Conservation (phyloP, 495 filamentous ascomycete genomes). For the Cudoniella acicularis region DNA sequence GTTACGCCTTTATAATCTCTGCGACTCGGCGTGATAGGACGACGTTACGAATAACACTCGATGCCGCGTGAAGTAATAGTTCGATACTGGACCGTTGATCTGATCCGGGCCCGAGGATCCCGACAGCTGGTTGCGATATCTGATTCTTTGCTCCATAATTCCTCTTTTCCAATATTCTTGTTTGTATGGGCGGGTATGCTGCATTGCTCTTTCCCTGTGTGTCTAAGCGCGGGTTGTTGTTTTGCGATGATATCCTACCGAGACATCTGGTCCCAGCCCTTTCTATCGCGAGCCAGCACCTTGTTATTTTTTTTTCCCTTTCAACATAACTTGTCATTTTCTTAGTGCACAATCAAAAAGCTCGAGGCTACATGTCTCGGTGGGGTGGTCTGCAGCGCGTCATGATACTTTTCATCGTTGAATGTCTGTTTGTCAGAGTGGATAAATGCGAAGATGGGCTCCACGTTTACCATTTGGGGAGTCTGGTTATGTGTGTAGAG, state of each 20-base stretch:
- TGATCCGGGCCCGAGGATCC: constrained; percentile 27
- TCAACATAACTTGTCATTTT: constrained; percentile 22
- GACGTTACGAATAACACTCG: constrained; percentile 51
- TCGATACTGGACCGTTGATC: constrained; percentile 32
- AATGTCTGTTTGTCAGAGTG: constrained; percentile 11
- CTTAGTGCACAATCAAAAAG: constrained; percentile 23
- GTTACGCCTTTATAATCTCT: constrained; percentile 41
- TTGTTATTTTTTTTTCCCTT: constrained; percentile 26
- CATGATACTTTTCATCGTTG: not conserved
- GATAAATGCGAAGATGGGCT: constrained; percentile 9
- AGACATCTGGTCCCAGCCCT: constrained; percentile 20
- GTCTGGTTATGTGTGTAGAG: constrained; percentile 23
- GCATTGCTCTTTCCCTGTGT: constrained; percentile 24
- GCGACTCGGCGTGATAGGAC: constrained; percentile 45
- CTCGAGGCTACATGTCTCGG: constrained; percentile 15
- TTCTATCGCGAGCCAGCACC: constrained; percentile 16
- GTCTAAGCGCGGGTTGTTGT: constrained; percentile 12
- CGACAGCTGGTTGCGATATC: constrained; percentile 13
- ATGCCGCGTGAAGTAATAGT: constrained; percentile 29
- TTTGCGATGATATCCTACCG: constrained; percentile 30
- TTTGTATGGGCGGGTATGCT: constrained; percentile 25
- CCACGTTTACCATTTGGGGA: constrained; percentile 1
- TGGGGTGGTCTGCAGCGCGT: constrained; percentile 8
- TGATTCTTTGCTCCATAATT: constrained; percentile 28
- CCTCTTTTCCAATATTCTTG: constrained; percentile 24